These are phyloP conservation scores for Apiospora kogelbergensis DNA, from an alignment of 2,329 filamentous ascomycete genomes.

Conservation along the genomic window DNA sequence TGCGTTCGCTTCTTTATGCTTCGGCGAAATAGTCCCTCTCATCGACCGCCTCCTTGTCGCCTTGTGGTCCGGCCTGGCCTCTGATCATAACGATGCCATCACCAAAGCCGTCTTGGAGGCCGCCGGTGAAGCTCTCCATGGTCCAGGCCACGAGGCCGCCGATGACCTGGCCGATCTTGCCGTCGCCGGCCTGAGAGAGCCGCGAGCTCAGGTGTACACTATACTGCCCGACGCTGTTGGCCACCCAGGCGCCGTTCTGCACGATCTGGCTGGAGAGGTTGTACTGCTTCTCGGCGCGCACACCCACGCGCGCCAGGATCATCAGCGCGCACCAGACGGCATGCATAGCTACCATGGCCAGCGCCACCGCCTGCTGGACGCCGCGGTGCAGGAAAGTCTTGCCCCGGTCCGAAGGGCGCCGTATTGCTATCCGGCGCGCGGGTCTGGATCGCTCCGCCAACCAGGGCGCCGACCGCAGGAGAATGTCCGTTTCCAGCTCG, in stretches of 20 bases:
- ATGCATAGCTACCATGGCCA: constrained; percentile 59
- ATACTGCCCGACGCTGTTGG: constrained; percentile 52
- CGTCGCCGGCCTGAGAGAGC: constrained; percentile 62
- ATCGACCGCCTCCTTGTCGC: neutral
- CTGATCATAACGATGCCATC: constrained; percentile 27
- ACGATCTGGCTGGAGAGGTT: constrained; percentile 61
- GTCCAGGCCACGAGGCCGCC: constrained; percentile 60
- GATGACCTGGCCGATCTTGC: constrained; percentile 60
- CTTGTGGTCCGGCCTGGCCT: neutral
- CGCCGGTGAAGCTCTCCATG: constrained; percentile 63
- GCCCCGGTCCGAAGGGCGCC: constrained; percentile 19
- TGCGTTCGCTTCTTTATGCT: neutral
- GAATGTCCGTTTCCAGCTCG: constrained; percentile 13
- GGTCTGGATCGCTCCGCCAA: constrained; percentile 11
- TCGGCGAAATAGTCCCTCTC: neutral
- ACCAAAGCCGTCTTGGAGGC: constrained; percentile 64
- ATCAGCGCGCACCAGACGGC: constrained; percentile 59
- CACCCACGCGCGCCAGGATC: constrained; percentile 50
- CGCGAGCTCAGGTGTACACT: constrained; percentile 52
- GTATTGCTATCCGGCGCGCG: neutral
- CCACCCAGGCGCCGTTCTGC: constrained; percentile 49
- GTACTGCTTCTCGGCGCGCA: constrained; percentile 66
- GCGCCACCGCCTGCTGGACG: constrained; percentile 56
- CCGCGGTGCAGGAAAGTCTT: constrained; percentile 58
- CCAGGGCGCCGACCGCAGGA: constrained; percentile 14